Evolutionary conservation across 495 filamentous ascomycete genomes (phyloP), one percentile per base, ranked within the genome.

Genomic region (Talaromyces stipitatus): DNA sequence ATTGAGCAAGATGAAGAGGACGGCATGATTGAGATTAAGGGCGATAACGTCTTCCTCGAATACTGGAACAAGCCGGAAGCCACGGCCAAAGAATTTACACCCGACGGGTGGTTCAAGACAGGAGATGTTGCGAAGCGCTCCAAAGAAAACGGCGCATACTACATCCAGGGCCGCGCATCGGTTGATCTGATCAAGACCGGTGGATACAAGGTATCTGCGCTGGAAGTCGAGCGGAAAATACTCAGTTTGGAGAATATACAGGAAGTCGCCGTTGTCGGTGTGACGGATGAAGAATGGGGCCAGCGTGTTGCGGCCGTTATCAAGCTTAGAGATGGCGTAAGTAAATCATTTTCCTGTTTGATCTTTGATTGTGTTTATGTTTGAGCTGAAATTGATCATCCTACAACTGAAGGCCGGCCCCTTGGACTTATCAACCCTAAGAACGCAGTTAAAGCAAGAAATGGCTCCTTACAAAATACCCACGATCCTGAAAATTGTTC

Each of bases 391-490:
- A n/a, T n/a, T n/a, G n/a, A n/a, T n/a, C 43, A 20, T 46, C 14
- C 2, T 47, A 11, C 6, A 51, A 30, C 27, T 45, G 16, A 18
- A 72, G 70, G 61, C 67, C 50, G 55, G 58, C 20, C 66, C 69
- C 7, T 43, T 76, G n/a, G 69, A 76, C 4, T 59, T 76, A 1
- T 60, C 62, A 11, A 52, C 57, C 23, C 63, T 77, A 4, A 71
- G 74, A 4, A 56, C 68, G 2, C 59, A 66, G 8, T 64, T 77
- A 20, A 76, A 73, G 62, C 65, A 65, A 9, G 71, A 75, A 55
- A 72, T 75, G 67, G 74, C 72, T 0, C 68, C 78, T 20, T 81
- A 77, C 48, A 79, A 78, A 59, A 75, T 76, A 23, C 76, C 74
- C 14, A 70, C 71, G 0, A 68, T 77, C 8, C 41, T 77, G 53